A percentile compares a stretch with the other conserved stretches of the same genome.
Evolutionary conservation across 148 eudicot species (phyloP).

Genomic region (Cornus suecica): DNA sequence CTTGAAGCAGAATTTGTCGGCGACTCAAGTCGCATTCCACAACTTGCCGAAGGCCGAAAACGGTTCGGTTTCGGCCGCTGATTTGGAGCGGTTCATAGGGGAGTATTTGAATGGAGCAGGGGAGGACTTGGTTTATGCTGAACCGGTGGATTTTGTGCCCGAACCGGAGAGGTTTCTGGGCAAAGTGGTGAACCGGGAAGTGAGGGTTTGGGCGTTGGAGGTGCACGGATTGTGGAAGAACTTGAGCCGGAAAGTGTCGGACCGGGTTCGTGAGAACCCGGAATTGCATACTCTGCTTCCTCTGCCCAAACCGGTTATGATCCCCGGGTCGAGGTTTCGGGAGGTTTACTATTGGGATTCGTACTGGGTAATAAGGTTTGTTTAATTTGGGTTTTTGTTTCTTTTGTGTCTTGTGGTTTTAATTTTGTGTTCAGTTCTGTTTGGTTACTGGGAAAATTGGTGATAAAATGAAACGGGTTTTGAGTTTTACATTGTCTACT

Average conservation of each 20-base stretch:
- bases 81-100: conserved; percentile 36
- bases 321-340: conserved; percentile 84
- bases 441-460: conserved; percentile 6
- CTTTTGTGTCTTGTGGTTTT: neutral
- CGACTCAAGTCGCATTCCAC: conserved; percentile 39
- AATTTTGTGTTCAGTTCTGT: neutral
- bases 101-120: conserved; percentile 52
- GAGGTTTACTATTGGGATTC: conserved; percentile 98
- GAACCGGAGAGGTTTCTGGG: conserved; percentile 62
- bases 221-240: conserved; percentile 83
- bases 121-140: conserved; percentile 53
- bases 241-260: conserved; percentile 67
- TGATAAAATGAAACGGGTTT: neutral
- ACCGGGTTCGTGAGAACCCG: conserved; percentile 44
- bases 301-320: conserved; percentile 50
- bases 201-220: conserved; percentile 68
- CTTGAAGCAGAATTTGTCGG: conserved; percentile 43
- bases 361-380: conserved; percentile 86
- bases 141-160: conserved; percentile 61
- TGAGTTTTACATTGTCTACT: neutral
- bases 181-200: conserved; percentile 49
- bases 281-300: conserved; percentile 65
- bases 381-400: neutral
- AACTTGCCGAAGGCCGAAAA: conserved; percentile 26
- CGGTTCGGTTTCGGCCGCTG: conserved; percentile 35